Conservation (phyloP, 2,329 filamentous ascomycete species). For the Nannizziopsis arthrosporioides region DNA sequence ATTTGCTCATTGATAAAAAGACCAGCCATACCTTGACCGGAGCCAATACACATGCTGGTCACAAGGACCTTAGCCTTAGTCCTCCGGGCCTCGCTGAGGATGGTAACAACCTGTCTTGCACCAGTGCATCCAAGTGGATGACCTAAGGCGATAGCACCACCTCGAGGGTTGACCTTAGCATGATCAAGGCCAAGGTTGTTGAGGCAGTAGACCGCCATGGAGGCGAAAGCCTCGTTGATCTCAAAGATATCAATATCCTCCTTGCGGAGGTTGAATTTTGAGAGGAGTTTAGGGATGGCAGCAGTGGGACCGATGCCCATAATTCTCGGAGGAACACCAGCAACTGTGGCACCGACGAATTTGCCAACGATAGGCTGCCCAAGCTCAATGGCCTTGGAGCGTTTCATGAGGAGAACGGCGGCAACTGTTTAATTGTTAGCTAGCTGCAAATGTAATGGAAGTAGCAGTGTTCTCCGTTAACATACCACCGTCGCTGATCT, state of each 20-base stretch:
- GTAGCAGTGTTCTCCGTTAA: constrained; percentile 13
- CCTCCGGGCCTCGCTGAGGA: constrained; percentile 70
- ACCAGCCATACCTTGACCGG: constrained; percentile 56
- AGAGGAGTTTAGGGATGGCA: constrained; percentile 68
- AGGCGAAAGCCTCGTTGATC: constrained; percentile 95
- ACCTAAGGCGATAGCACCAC: constrained; percentile 83
- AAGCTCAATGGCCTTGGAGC: constrained; percentile 78
- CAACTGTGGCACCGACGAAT: constrained; percentile 76
- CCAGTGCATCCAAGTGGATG: constrained; percentile 86
- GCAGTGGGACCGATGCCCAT: constrained; percentile 68
- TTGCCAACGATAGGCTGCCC: constrained; percentile 76
- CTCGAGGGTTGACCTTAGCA: constrained; percentile 78
- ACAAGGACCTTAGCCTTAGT: constrained; percentile 82
- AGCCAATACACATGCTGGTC: constrained; percentile 78
- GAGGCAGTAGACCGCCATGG: constrained; percentile 91
- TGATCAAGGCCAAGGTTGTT: constrained; percentile 53
- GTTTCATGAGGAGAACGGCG: constrained; percentile 71
- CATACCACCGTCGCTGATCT: constrained; percentile 80
- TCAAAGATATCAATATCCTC: constrained; percentile 82
- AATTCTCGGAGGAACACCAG: constrained; percentile 80
- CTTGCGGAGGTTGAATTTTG: constrained; percentile 63
- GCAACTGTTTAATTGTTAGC: constrained; percentile 13
- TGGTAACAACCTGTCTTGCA: constrained; percentile 80
- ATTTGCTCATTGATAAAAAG: constrained; percentile 53
- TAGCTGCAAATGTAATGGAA: background rate